Percentiles rank a stretch among this genome's conserved stretches.
These are phyloP conservation scores for Calonectria pauciramosa DNA, from an alignment of 2,329 filamentous ascomycete species.

Conservation along the genomic window DNA sequence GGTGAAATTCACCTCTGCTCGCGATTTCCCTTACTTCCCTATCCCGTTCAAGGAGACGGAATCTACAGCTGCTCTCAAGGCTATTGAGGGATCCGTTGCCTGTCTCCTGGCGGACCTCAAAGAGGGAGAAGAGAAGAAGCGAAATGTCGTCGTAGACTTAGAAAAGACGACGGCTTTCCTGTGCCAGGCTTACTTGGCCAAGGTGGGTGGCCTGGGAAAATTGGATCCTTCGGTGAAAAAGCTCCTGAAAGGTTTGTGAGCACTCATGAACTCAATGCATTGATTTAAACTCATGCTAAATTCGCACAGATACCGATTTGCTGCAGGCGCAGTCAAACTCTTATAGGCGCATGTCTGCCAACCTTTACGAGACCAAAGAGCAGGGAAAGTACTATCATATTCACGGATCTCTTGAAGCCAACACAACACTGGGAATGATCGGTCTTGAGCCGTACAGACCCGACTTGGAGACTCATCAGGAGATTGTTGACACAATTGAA, in stretches of 20 bases:
- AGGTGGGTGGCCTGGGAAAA: constrained; percentile 55
- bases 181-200: constrained; percentile 53
- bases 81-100: constrained; percentile 55
- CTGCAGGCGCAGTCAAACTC: constrained; percentile 77
- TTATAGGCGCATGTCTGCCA: constrained; percentile 80
- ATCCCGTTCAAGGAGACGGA: constrained; percentile 64
- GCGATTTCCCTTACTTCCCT: constrained; percentile 59
- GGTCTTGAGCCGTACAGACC: constrained; percentile 73
- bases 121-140: constrained; percentile 23
- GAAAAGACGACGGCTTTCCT: constrained; percentile 60
- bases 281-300: constrained; percentile 15
- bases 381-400: constrained; percentile 80
- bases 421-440: constrained; percentile 78
- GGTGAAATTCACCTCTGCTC: constrained; percentile 51
- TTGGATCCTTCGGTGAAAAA: constrained; percentile 51
- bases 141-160: constrained; percentile 48
- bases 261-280: neutral
- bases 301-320: constrained; percentile 75
- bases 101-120: constrained; percentile 48
- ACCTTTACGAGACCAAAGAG: constrained; percentile 78
- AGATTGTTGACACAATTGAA: constrained; percentile 72
- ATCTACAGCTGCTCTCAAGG: constrained; percentile 58
- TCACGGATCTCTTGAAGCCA: constrained; percentile 80
- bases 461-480: constrained; percentile 70
- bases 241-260: constrained; percentile 46